Base-by-base conservation (phyloP, 345 rosid species). In the Clausena lansium region DNA sequence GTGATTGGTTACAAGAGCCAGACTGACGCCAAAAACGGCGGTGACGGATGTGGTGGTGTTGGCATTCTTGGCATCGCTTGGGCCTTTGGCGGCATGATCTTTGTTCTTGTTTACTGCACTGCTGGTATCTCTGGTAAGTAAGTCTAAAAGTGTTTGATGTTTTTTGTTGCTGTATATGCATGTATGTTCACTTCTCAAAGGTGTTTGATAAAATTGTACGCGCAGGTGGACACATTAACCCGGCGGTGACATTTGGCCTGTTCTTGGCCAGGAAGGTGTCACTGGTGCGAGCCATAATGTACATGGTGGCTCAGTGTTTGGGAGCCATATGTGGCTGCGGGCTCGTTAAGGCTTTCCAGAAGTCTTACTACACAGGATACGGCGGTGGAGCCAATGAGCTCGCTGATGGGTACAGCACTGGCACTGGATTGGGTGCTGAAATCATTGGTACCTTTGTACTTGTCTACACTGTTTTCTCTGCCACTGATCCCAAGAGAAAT, bases 71-170 rank as follows among this genome's bases (percentile, higher is more conserved):
- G 92, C 13, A 86, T 91, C 35, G 85, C 94, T 2, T 91, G 94
- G 94, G 88, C 94, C 45, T 91, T 91, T 14, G 92, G 94, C 14
- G 94, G 94, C 79, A 90, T 90, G 94, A 90, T 90, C 65, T 90
- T 90, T 30, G 65, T 90, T 36, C 94, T 90, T 28, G 92, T 90
- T 67, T 89, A 91, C 80, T 91, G 92, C 84, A 91, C 90, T 39
- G 92, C 94, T 70, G 94, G 94, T 71, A 87, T 91, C 69, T 91
- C 94, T 47, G 94, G 94, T 86, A 28, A 45, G 50, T 45, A 14
- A 15, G 79, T 66, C 3, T n/a, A 41, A 11, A 30, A 1, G 50
- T 3, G 15, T 45, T 45, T 0, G 5, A 45, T 45, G 11, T 45
- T 0, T 45, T 45, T 13, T 45, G 50, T 45, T 11, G 50, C 50